A percentile compares a stretch with the other conserved stretches of the same genome.
Evolutionary conservation across 2,329 filamentous ascomycete genomes (phyloP).

Genomic region (Colletotrichum brevisporum): DNA sequence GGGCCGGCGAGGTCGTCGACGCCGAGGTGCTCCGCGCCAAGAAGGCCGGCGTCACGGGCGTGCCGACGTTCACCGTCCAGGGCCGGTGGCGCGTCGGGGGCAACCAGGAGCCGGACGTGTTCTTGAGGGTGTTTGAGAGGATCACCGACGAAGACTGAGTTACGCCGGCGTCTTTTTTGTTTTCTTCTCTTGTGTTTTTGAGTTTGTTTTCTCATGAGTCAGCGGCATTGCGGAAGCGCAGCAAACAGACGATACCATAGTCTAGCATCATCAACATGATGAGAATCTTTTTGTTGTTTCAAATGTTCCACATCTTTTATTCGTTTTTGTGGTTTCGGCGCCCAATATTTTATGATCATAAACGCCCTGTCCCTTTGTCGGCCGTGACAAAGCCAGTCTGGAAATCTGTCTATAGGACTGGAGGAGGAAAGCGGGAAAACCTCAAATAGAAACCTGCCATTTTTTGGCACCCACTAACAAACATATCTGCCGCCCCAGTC

Average conservation of each 20-base stretch:
- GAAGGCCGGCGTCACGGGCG: constrained; percentile 68
- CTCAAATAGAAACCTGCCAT: background rate
- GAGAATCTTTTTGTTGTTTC: constrained; percentile 1
- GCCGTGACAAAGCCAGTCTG: constrained; percentile 10
- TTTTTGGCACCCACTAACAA: no score
- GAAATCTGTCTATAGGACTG: constrained; percentile 23
- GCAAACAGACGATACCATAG: constrained; percentile 8
- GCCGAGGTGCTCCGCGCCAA: constrained; percentile 48
- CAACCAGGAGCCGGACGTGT: constrained; percentile 76
- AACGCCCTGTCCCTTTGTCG: background rate
- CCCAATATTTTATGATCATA: background rate
- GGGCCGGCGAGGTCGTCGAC: constrained; percentile 47
- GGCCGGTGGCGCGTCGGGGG: constrained; percentile 78
- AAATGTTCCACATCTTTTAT: background rate
- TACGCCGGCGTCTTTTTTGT: background rate
- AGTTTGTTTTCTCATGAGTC: background rate
- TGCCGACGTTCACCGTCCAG: constrained; percentile 82
- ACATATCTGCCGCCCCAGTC: background rate
- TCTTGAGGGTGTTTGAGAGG: constrained; percentile 76
- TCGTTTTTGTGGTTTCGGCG: background rate
- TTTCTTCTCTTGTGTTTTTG: background rate
- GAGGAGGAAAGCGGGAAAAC: constrained; percentile 24
- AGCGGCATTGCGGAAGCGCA: constrained; percentile 8
- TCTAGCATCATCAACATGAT: constrained; percentile 8
- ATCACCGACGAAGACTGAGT: constrained; percentile 50